Conservation (phyloP, 139 green algal genomes). For the Edaphochlamys debaryana region DNA sequence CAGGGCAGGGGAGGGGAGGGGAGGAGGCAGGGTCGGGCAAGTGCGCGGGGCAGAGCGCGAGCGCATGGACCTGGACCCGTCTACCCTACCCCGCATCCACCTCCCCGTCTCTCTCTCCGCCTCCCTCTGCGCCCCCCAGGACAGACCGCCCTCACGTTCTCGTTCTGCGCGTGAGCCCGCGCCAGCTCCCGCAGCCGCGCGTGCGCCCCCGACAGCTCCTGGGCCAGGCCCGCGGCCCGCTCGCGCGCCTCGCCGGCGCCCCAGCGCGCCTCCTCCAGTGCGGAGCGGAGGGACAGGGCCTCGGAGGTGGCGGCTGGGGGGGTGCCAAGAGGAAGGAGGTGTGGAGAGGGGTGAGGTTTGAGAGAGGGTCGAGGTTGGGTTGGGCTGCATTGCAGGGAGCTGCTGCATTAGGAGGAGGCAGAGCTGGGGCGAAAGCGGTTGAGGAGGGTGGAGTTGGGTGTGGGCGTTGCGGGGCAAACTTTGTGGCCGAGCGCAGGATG, state of each 20-base stretch:
- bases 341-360: not conserved
- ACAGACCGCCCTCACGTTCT: not conserved
- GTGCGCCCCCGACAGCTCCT: constrained; percentile 12
- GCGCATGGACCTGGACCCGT: too few species aligned
- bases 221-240: not conserved
- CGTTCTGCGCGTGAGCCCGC: constrained; percentile 1
- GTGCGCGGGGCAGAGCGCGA: too few species aligned
- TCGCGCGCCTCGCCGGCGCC: not conserved
- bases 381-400: too few species aligned
- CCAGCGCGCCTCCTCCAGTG: constrained; percentile 17
- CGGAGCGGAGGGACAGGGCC: not conserved
- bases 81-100: too few species aligned
- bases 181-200: constrained; percentile 14
- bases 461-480: too few species aligned
- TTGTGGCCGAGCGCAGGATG: too few species aligned
- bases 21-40: not conserved
- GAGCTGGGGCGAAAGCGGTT: not conserved
- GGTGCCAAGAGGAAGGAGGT: not conserved
- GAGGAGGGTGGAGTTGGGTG: not conserved
- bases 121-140: too few species aligned
- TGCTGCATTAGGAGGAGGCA: too few species aligned
- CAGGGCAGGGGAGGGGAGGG: too few species aligned
- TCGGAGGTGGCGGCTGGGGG: not conserved
- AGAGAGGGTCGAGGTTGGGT: too few species aligned
- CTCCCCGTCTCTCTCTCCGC: too few species aligned